These are phyloP conservation scores for Beauveria brongniartii DNA, from an alignment of 2,329 filamentous ascomycete genomes.

Conservation along the genomic window DNA sequence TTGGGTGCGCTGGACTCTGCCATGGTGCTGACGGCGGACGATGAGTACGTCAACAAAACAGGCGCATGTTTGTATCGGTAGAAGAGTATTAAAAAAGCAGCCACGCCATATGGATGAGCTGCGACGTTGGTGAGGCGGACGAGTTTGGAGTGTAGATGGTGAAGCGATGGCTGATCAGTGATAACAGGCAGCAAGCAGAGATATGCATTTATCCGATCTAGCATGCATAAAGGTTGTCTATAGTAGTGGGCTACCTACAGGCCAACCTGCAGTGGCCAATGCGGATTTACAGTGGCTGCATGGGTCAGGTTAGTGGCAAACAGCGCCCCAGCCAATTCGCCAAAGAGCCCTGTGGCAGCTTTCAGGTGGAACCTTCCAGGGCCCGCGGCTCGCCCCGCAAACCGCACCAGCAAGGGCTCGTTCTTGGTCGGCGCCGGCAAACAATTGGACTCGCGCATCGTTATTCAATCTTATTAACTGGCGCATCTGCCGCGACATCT, in stretches of 20 bases:
- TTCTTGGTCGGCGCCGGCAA: not conserved
- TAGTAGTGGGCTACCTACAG: no score
- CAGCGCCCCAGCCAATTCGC: not conserved
- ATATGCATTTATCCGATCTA: slow-evolving; percentile 4
- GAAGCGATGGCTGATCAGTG: not conserved
- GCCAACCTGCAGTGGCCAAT: not conserved
- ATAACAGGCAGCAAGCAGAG: not conserved
- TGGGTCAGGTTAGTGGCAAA: slow-evolving; percentile 3
- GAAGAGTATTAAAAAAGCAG: not conserved
- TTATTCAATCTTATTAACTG: not conserved
- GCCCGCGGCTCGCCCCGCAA: slow-evolving; percentile 8
- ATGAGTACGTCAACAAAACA: not conserved
- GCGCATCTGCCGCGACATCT: not conserved
- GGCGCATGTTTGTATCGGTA: not conserved
- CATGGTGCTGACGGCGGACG: not conserved
- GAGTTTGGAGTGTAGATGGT: no score
- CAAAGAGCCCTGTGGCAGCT: not conserved
- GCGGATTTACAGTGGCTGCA: not conserved
- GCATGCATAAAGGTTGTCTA: not conserved
- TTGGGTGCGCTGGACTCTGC: slow-evolving; percentile 31
- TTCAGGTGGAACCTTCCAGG: slow-evolving; percentile 9
- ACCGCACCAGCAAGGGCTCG: not conserved
- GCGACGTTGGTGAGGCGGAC: not conserved
- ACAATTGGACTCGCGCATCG: not conserved
- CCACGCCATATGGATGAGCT: not conserved